phyloP scores from a whole-genome alignment of 148 eudicot species.

The Vaccinium corymbosum region DNA sequence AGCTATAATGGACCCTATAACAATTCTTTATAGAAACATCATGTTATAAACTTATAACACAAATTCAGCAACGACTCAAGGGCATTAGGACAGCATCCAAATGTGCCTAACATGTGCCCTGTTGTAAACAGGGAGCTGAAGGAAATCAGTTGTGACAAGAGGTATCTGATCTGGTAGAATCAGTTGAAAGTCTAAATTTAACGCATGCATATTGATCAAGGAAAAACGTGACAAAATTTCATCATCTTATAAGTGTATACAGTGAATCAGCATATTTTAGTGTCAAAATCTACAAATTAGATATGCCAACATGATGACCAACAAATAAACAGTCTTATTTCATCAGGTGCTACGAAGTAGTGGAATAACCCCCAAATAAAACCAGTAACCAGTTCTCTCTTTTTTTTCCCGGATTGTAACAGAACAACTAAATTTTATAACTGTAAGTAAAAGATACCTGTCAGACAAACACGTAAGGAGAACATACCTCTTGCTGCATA shows the following conservation, averaged over 20 bases:
- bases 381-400: neutral
- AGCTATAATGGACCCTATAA: no score
- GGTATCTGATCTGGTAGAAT: neutral
- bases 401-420: no score
- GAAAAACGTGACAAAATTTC: neutral
- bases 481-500: conserved; percentile 80
- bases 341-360: neutral
- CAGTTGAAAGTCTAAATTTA: neutral
- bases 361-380: neutral
- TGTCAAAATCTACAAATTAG: neutral
- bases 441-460: neutral
- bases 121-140: neutral
- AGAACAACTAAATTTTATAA: neutral
- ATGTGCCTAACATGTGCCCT: neutral
- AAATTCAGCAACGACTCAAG: neutral
- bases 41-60: neutral
- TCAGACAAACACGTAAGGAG: neutral
- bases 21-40: no score
- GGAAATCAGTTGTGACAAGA: neutral
- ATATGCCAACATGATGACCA: neutral
- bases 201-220: neutral
- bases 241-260: no score
- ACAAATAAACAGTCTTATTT: neutral
- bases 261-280: neutral
- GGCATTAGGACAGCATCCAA: neutral